Base-by-base conservation (phyloP, 2,329 filamentous ascomycete genomes). In the Hypomyces perniciosus region DNA sequence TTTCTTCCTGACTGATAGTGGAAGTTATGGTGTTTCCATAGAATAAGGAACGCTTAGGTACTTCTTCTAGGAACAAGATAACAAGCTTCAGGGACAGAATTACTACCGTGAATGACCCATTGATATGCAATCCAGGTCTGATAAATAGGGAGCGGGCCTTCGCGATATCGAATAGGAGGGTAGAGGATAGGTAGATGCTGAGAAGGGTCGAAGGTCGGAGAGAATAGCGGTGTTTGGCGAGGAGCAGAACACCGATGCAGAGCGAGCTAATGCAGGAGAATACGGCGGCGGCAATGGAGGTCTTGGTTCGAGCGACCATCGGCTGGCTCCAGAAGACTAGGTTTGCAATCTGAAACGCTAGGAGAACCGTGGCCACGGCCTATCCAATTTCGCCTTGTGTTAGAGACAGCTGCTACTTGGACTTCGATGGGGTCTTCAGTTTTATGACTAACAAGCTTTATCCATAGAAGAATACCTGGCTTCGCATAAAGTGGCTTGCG, bases 141-240 rank as follows among this genome's bases (percentile, higher is more conserved):
- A 51, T 44, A 38, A 40, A 33, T 52, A 54, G 30, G 57, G 54
- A 31, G 71, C 73, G 62, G 0, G 62, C 59, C 49, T 70, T 68
- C 1, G 67, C 61, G 4, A 64, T 54, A 35, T 76, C 74, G 8
- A 75, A 61, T 2, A 76, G 58, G 1, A 70, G 49, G 7, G 68
- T 67, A n/a, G 72, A 39, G 38, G 68, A 60, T 10, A 77, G 56
- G 50, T 70, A 76, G 13, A 59, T 54, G 26, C 60, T 67, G 6
- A 77, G 57, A 1, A 75, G 50, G 1, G 69, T 59, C 0, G 73
- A 76, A 0, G 73, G 72, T 3, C 71, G 63, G 0, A 63, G 59
- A 6, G 67, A 63, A 28, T 56, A 68, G 57, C 54, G 56, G 51
- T 72, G 69, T 48, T 70, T 64, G 4, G 53, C 42, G 48, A 60